phyloP scores from a whole-genome alignment of 2,329 filamentous ascomycete genomes.

The Fusarium sp. region DNA sequence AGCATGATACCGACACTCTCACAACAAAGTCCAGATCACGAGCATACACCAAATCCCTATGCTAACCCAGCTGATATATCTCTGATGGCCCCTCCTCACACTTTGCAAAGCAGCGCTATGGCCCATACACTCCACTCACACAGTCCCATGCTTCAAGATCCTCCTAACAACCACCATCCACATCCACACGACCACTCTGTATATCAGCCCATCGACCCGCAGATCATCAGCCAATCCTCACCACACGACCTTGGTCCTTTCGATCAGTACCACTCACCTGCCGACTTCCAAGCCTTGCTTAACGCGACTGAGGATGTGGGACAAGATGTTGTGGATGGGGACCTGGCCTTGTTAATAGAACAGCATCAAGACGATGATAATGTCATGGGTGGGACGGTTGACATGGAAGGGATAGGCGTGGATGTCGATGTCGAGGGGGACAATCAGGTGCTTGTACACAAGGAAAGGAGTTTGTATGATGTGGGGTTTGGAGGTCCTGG shows the following conservation, averaged over 20 bases:
- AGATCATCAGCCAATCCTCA: constrained; percentile 61
- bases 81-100: constrained; percentile 56
- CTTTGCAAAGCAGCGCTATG: constrained; percentile 49
- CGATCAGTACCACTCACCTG: constrained; percentile 57
- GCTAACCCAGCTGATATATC: constrained; percentile 64
- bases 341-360: constrained; percentile 66
- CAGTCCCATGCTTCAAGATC: constrained; percentile 51
- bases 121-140: constrained; percentile 47
- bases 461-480: constrained; percentile 49
- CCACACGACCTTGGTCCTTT: constrained; percentile 54
- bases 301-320: constrained; percentile 59
- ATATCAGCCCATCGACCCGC: constrained; percentile 71
- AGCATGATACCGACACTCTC: constrained; percentile 48
- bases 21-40: constrained; percentile 40
- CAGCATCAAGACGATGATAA: constrained; percentile 60
- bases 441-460: constrained; percentile 35
- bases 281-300: constrained; percentile 67
- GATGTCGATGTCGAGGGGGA: constrained; percentile 21
- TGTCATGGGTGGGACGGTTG: constrained; percentile 28
- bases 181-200: constrained; percentile 47
- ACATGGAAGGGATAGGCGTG: constrained; percentile 39
- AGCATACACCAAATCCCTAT: constrained; percentile 56
- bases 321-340: constrained; percentile 60
- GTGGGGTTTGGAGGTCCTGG: constrained; percentile 46
- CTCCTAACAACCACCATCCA: constrained; percentile 45